phyloP scores from a whole-genome alignment of 257 asterid genomes.

The Fraxinus americana region DNA sequence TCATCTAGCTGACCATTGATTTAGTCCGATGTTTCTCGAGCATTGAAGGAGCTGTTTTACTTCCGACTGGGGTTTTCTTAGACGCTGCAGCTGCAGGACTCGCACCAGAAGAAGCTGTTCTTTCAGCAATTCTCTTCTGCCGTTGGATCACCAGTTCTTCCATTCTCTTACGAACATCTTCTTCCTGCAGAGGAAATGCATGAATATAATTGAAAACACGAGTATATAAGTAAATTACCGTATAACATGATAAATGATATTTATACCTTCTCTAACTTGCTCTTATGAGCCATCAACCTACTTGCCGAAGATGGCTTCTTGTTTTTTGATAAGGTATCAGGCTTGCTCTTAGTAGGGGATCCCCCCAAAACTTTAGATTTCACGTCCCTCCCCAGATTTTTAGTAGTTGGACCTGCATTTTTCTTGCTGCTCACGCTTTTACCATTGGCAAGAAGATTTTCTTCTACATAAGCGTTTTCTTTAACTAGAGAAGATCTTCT shows the following conservation, averaged over 20 bases:
- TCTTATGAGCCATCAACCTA: slow-evolving; percentile 51
- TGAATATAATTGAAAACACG: slow-evolving; percentile 2
- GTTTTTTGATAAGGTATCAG: slow-evolving; percentile 41
- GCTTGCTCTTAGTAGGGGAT: slow-evolving; percentile 44
- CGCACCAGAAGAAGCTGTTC: slow-evolving; percentile 62
- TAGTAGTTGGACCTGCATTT: slow-evolving; percentile 5
- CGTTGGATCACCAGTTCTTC: slow-evolving; percentile 61
- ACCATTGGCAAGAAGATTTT: slow-evolving; percentile 41
- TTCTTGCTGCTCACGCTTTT: slow-evolving; percentile 44
- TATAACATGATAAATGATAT: neutral
- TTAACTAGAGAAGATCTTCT: slow-evolving; percentile 39
- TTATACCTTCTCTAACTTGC: slow-evolving; percentile 69
- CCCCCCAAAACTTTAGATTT: slow-evolving; percentile 39
- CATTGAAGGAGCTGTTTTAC: slow-evolving; percentile 49
- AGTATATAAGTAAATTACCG: neutral
- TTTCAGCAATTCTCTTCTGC: slow-evolving; percentile 78
- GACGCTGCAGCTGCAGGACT: slow-evolving; percentile 27
- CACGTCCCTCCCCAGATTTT: slow-evolving; percentile 36
- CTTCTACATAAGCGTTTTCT: slow-evolving; percentile 35
- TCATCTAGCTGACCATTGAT: neutral
- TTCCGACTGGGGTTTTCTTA: slow-evolving; percentile 51
- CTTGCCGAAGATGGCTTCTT: slow-evolving; percentile 56
- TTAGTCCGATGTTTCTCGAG: slow-evolving; percentile 35
- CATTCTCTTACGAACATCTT: slow-evolving; percentile 73
- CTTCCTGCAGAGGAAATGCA: slow-evolving; percentile 50